Base-by-base conservation (phyloP, 1,284 basidiomycete species). In the Schizopora paradoxa region DNA sequence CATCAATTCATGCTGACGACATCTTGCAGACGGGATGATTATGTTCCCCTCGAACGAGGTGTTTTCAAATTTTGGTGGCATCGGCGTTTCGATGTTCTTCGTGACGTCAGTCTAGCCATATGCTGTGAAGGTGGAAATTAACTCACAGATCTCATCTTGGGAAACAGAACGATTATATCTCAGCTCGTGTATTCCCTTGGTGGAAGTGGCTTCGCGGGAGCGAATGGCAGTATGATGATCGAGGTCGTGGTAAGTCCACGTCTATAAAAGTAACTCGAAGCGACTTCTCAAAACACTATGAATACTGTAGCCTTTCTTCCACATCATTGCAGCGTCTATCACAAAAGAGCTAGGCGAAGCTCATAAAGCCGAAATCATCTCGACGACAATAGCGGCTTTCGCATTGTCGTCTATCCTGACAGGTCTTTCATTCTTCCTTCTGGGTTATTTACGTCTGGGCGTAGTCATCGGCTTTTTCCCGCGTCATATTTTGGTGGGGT, bases 151-250 rank as follows among this genome's bases (percentile, higher is more conserved):
- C n/a, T 21, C n/a, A 41, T 11, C 35, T 47, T 65, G 61, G 18
- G 58, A 66, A 10, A 48, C 46, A 77, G 74, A 1, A 80, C 81
- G 43, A 71, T 95, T 47, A 65, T 96, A 27, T 73, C 91, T 0
- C 95, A 99, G 62, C 67, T 97, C 14, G 77, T 87, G 1, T 98
- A 91, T 63, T 86, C 89, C 0, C 67, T 82, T 10, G 92, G 93
- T 1, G 93, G 90, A 1, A 92, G 88, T 54, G 87, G 86, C 31
- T 98, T 98, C 64, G 75, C 75, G 8, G 86, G 87, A 37, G 91
- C 85, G 0, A 98, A 96, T 66, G 93, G 93, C 6, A 94, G 89
- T 45, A 97, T 98, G 93, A 96, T 97, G 92, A 98, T 98, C 53
- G 94, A 98, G 64, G 91, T 93, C 8, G 91, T 96, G 54, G 86